A percentile compares a stretch with the other conserved stretches of the same genome.
These are phyloP conservation scores for Blechomonas ayalai DNA, from an alignment of 208 protist species.

Conservation along the genomic window DNA sequence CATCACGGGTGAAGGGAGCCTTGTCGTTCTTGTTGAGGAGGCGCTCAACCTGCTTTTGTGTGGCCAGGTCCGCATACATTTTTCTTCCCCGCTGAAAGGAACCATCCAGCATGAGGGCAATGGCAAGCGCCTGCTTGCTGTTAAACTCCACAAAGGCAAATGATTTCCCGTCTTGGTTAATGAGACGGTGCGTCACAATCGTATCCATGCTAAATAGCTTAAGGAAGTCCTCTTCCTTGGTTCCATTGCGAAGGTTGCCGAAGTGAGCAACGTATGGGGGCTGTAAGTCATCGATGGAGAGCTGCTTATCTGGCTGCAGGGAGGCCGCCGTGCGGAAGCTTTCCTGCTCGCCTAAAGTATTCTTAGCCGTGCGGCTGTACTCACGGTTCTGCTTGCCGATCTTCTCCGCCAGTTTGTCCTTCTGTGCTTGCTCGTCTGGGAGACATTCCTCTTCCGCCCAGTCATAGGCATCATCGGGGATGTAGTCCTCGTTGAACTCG, in stretches of 20 bases:
- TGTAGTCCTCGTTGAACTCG: slow-evolving; percentile 74
- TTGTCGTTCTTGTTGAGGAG: slow-evolving; percentile 40
- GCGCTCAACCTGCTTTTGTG: slow-evolving; percentile 67
- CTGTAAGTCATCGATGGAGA: slow-evolving; percentile 38
- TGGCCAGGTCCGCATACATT: slow-evolving; percentile 79
- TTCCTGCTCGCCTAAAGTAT: slow-evolving; percentile 35
- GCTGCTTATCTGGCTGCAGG: slow-evolving; percentile 8
- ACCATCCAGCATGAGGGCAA: slow-evolving; percentile 59
- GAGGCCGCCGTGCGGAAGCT: slow-evolving; percentile 49
- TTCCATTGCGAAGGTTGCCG: slow-evolving; percentile 80
- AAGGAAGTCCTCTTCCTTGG: slow-evolving; percentile 71
- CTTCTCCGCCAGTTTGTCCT: slow-evolving; percentile 49
- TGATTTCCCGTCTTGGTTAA: slow-evolving; percentile 68
- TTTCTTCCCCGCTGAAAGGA: slow-evolving; percentile 50
- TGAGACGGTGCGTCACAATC: slow-evolving; percentile 55
- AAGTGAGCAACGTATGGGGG: slow-evolving; percentile 76
- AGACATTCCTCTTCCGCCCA: slow-evolving; percentile 64
- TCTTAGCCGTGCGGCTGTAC: slow-evolving; percentile 64
- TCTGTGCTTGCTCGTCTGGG: slow-evolving; percentile 43
- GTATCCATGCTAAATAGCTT: slow-evolving; percentile 43
- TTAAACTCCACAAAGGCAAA: slow-evolving; percentile 86
- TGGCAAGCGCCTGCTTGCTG: slow-evolving; percentile 44
- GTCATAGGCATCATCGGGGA: slow-evolving; percentile 69
- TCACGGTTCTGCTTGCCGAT: slow-evolving; percentile 29
- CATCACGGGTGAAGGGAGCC: slow-evolving; percentile 29